Evolutionary conservation across 2,329 filamentous ascomycete species (phyloP), one percentile per base, ranked within the genome.

Genomic region (Hirsutella rhossiliensis): DNA sequence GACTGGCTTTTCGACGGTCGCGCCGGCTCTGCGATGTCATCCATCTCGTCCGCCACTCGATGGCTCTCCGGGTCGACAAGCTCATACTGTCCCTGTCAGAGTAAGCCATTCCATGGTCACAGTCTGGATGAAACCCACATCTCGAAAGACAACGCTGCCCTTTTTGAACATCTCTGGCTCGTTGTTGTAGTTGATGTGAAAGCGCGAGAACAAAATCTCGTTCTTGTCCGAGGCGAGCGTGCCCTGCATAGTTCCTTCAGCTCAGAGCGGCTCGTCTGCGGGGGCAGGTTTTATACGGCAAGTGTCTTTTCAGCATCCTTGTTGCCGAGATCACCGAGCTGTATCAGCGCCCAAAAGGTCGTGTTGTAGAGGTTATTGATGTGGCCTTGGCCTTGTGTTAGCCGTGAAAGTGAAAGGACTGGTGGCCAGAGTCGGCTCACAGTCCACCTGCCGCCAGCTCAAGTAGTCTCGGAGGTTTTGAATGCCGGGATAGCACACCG

Each of bases 301-400:
- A 98, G 73, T 47, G 78, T 76, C 56, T 83, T 76, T 60, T 97
- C 90, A 0, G 92, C 92, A 46, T 87, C 83, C 42, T 80, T 82
- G 28, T 79, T 76, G 43, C 76, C 80, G 68, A 92, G 75, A 0
- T 82, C 84, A 2, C 86, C 89, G 40, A 78, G 69, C 50, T 87
- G 78, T 19, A 97, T 83, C 55, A 98, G 69, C 1, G 82, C 72
- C 92, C 92, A 98, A 62, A 97, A 97, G 0, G 87, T 87, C 0
- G 92, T 98, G 61, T 98, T 98, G 64, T 96, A 98, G 5, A 98
- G 75, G 57, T 98, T 98, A 63, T 98, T 98, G 55, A 98, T 94
- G 60, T 98, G 92, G 52, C 86, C 86, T 90, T n/a, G n/a, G 47
- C 11, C 0, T 20, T 11, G 3, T n/a, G 31, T 60, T 47, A 56